A percentile compares a stretch with the other conserved stretches of the same genome.
Evolutionary conservation across 129 eudicot species (phyloP).

Genomic region (Artemisia argyi): DNA sequence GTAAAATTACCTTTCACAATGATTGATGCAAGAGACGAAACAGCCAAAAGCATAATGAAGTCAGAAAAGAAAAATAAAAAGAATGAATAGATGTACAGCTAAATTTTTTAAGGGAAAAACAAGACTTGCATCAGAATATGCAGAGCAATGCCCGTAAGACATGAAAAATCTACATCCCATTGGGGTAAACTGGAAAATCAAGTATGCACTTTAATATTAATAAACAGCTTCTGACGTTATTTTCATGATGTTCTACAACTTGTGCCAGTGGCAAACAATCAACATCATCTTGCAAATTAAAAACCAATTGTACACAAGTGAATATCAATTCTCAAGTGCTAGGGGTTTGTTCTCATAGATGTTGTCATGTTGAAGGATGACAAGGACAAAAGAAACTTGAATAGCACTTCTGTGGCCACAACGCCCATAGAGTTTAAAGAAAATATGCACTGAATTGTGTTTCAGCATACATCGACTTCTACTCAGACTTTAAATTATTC

Average conservation of each 20-base stretch:
- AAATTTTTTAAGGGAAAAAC: no score
- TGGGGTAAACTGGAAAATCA: not conserved
- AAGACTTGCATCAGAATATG: no score
- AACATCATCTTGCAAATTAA: not conserved
- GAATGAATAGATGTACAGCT: not conserved
- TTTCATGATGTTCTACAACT: not conserved
- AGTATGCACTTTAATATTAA: not conserved
- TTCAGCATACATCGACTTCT: not conserved
- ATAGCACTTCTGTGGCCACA: not conserved
- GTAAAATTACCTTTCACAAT: not conserved
- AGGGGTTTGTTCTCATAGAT: not conserved
- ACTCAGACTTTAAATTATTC: not conserved
- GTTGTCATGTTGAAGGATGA: no score
- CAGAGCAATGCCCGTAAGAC: not conserved
- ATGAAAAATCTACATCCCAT: not conserved
- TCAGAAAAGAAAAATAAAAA: not conserved
- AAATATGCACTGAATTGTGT: not conserved
- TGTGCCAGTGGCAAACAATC: not conserved
- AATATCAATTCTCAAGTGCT: not conserved
- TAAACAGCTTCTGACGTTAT: not conserved
- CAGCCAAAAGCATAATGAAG: not conserved
- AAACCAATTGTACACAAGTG: not conserved
- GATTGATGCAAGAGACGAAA: not conserved
- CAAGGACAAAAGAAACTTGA: not conserved
- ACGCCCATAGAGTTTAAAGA: conserved; percentile 3